Evolutionary conservation across 2,329 filamentous ascomycete genomes (phyloP), one percentile per base, ranked within the genome.

Genomic region (Passalora sequoiae): DNA sequence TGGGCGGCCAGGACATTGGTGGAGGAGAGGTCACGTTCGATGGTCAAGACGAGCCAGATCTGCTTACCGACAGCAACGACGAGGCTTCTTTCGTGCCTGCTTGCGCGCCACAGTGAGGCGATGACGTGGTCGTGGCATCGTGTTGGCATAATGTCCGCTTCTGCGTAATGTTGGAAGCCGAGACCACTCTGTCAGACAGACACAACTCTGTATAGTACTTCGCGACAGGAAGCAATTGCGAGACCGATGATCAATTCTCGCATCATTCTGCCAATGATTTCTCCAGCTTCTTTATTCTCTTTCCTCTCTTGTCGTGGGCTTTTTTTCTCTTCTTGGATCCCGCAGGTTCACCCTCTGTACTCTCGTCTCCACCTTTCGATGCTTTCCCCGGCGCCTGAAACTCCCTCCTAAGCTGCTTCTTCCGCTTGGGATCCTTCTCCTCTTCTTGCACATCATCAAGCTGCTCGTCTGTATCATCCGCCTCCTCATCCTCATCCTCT

Each of bases 401-500:
- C 5, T 7, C 21, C 30, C n/a, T 33, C 15, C 15, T 19, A 33
- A 9, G 1, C 4, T 9, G 4, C 10, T 10, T 15, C 15, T 33
- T 33, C 30, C 21, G 17, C 30, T 8, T 13, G 2, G 5, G 8
- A 31, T 43, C 44, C 37, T 43, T 10, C 28, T 28, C 10, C 38
- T n/a, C n/a, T n/a, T 44, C 37, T 19, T 6, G 15, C 5, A 19
- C 10, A 4, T 20, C 17, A 24, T 36, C 19, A 10, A 21, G 9
- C 27, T 44, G 32, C 31, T 7, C 42, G 20, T 42, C 21, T n/a
- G n/a, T n/a, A 16, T 46, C 43, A 9, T 37, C 39, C 16, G 40
- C 28, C 6, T 33, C 31, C 20, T 46, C 50, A 9, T 43, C 42
- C 6, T 40, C 45, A 8, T 47, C 45, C 27, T 50, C 32, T n/a